These are phyloP conservation scores for Saccharomyces eubayanus DNA, from an alignment of 805 yeast species.

Conservation along the genomic window DNA sequence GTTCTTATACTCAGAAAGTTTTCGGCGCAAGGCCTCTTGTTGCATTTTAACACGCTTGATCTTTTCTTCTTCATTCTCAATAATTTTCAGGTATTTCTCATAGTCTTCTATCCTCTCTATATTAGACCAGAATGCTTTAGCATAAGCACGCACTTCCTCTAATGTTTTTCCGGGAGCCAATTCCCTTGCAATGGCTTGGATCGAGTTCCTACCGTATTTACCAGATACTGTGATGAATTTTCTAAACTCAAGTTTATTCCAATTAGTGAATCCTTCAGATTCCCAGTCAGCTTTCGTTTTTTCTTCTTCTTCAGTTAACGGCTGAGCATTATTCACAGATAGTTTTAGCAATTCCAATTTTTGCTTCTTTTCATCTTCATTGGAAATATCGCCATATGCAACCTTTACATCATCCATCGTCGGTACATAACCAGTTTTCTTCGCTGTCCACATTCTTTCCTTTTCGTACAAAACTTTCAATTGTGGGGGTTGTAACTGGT, in stretches of 20 bases:
- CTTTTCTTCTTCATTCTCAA: constrained; percentile 85
- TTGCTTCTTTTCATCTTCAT: constrained; percentile 37
- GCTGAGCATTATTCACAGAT: constrained; percentile 68
- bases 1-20: constrained; percentile 57
- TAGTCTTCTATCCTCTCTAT: constrained; percentile 78
- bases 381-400: constrained; percentile 31
- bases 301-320: constrained; percentile 77
- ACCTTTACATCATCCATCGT: constrained; percentile 46
- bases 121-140: constrained; percentile 72
- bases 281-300: constrained; percentile 50
- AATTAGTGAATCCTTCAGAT: constrained; percentile 62
- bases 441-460: constrained; percentile 70
- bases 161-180: constrained; percentile 65
- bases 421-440: constrained; percentile 60
- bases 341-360: constrained; percentile 54
- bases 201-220: constrained; percentile 72
- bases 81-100: constrained; percentile 71
- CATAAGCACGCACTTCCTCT: constrained; percentile 74
- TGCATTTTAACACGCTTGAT: constrained; percentile 56
- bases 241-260: constrained; percentile 84
- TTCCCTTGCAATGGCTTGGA: constrained; percentile 64
- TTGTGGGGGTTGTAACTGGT: constrained; percentile 81
- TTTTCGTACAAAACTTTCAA: constrained; percentile 67
- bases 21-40: constrained; percentile 69
- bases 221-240: constrained; percentile 67